Conservation (phyloP, 306 rosid genomes). For the Malus asiatica region DNA sequence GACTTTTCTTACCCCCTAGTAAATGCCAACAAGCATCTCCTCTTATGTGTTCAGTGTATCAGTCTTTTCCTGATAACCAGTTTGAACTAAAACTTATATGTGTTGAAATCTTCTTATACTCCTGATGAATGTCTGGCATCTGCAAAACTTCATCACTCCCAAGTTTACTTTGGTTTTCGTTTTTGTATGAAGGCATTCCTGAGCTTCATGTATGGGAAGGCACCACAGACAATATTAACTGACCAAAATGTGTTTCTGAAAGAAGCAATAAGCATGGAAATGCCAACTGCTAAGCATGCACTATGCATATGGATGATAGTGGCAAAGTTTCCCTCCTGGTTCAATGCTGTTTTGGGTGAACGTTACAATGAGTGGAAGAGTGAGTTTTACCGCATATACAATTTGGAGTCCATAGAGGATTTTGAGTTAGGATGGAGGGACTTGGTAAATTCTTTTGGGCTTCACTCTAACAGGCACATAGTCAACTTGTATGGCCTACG, state of each 20-base stretch:
- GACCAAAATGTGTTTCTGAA: slow-evolving; percentile 89
- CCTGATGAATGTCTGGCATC: neutral
- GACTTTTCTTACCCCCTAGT: neutral
- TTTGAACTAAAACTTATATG: neutral
- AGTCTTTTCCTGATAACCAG: neutral
- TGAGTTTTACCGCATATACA: slow-evolving; percentile 75
- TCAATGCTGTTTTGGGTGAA: slow-evolving; percentile 89
- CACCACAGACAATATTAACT: slow-evolving; percentile 81
- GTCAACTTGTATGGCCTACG: slow-evolving; percentile 69
- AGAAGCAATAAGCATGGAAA: slow-evolving; percentile 73
- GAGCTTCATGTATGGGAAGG: slow-evolving; percentile 89
- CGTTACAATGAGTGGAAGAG: slow-evolving; percentile 96
- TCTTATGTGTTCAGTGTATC: neutral
- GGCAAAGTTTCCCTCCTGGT: slow-evolving; percentile 97
- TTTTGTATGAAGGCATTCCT: slow-evolving; percentile 67
- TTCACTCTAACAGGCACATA: slow-evolving; percentile 80
- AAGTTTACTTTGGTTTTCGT: slow-evolving; percentile 26
- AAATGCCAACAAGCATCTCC: neutral
- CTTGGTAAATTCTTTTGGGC: slow-evolving; percentile 79
- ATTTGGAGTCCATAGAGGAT: slow-evolving; percentile 80
- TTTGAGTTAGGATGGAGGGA: slow-evolving; percentile 90
- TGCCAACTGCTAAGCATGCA: slow-evolving; percentile 74
- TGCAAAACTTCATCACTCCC: slow-evolving; percentile 12
- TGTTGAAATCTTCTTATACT: neutral
- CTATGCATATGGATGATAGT: slow-evolving; percentile 98